phyloP scores from a whole-genome alignment of 1,284 basidiomycete genomes.

The Tilletia walkeri region DNA sequence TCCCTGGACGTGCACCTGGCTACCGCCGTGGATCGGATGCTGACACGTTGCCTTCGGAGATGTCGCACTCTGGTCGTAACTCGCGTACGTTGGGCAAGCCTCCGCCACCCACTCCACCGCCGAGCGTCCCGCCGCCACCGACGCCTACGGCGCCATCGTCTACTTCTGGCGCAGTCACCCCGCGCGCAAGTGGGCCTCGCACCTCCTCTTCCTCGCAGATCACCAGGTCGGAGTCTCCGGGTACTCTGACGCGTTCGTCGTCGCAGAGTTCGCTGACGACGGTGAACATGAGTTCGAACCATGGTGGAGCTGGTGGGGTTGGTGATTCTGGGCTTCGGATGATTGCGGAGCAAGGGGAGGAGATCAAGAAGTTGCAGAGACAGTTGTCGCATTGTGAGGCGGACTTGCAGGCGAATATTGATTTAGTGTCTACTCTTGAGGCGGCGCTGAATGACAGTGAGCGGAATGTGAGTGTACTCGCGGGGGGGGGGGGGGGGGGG shows the following conservation, averaged over 20 bases:
- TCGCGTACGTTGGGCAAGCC: slow-evolving; percentile 64
- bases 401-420: slow-evolving; percentile 86
- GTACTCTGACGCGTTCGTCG: slow-evolving; percentile 39
- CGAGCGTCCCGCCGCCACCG: slow-evolving; percentile 75
- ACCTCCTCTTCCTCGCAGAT: slow-evolving; percentile 37
- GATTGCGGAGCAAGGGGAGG: slow-evolving; percentile 72
- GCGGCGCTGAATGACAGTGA: slow-evolving; percentile 48
- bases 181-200: slow-evolving; percentile 29
- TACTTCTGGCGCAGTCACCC: slow-evolving; percentile 18
- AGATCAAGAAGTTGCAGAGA: slow-evolving; percentile 83
- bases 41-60: slow-evolving; percentile 15
- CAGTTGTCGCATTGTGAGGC: slow-evolving; percentile 84
- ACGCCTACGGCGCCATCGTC: slow-evolving; percentile 26
- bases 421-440: slow-evolving; percentile 66
- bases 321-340: slow-evolving; percentile 50
- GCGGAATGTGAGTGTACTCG: slow-evolving; percentile 28
- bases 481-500: neutral
- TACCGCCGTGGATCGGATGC: slow-evolving; percentile 7
- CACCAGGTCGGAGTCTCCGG: slow-evolving; percentile 43
- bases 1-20: neutral
- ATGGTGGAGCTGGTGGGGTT: neutral
- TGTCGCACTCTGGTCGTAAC: neutral
- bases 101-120: slow-evolving; percentile 83
- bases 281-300: slow-evolving; percentile 16
- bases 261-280: slow-evolving; percentile 32